Base-by-base conservation (phyloP, 331 rosid species). In the Telfairia occidentalis region DNA sequence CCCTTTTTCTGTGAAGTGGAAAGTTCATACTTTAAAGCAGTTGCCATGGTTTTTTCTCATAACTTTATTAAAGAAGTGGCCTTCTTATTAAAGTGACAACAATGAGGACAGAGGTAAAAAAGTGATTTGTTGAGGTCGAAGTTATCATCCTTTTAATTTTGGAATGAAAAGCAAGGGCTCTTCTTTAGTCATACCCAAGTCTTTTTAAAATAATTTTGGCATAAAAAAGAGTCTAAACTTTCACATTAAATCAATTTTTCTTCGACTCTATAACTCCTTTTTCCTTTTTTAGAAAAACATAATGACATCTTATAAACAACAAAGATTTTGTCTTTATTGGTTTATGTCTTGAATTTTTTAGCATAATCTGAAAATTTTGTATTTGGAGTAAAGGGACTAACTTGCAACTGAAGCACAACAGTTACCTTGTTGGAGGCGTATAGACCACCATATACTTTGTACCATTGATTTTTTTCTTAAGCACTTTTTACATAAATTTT, bases 61-160 rank as follows among this genome's bases (percentile, higher is more conserved):
- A 7, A 70, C 75, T 70, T 70, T 70, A 70, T 24, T 46, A 70
- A 70, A 70, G 57, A 29, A 29, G 28, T 70, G 74, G 26, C 21
- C 23, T 69, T 42, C 21, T 43, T 0, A 23, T 13, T 3, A 43
- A 23, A 40, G 35, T 3, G 2, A 37, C 7, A 42, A 28, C 58
- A 46, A 15, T 66, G 30, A 23, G 52, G 50, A 21, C 73, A 67
- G 12, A 40, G 21, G 15, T 67, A 13, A 21, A 35, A 67, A 66
- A 0, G 12, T 66, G 53, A 66, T 66, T 38, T 7, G 21, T 28
- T 66, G 7, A 66, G 43, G 73, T 19, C 35, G 13, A 18, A 9
- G 10, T 24, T 40, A 40, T 45, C 26, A 66, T 37, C 11, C 35
- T 40, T 66, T 42, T 40, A 5, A 24, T 66, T 66, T n/a, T 61